A percentile compares a stretch with the other conserved stretches of the same genome.
phyloP scores from a whole-genome alignment of 2,329 filamentous ascomycete genomes.

The Phoma sp. region DNA sequence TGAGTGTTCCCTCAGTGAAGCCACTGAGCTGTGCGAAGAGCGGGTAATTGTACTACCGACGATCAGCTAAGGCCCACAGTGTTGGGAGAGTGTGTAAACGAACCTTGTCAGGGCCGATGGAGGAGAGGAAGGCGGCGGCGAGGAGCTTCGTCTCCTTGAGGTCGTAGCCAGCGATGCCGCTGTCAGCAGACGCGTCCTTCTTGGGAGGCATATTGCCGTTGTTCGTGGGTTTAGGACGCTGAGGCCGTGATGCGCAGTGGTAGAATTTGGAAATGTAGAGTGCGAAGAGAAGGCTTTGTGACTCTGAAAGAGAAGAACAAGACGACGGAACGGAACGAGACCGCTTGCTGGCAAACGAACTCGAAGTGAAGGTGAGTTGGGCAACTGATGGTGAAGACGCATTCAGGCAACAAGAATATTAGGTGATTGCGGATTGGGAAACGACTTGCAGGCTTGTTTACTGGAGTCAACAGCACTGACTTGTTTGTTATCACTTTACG shows the following conservation, averaged over 20 bases:
- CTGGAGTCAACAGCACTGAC: too few species aligned
- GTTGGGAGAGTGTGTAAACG: background rate
- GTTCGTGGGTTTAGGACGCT: background rate
- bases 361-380: constrained; percentile 7
- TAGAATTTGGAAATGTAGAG: background rate
- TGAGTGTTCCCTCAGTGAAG: constrained; percentile 39
- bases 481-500: background rate
- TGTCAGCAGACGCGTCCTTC: constrained; percentile 15
- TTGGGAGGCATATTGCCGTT: constrained; percentile 33
- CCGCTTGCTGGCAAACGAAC: background rate
- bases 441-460: background rate
- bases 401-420: background rate
- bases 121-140: constrained; percentile 40
- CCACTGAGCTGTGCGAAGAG: constrained; percentile 37
- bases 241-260: background rate
- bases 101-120: constrained; percentile 38
- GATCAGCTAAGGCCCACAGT: background rate
- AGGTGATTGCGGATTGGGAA: constrained; percentile 11
- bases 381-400: background rate
- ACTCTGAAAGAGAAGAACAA: background rate
- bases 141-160: constrained; percentile 36
- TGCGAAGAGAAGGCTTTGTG: background rate
- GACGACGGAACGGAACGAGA: background rate
- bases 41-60: constrained; percentile 36
- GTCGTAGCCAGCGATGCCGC: constrained; percentile 26